Evolutionary conservation across 148 eudicot species (phyloP).

Genomic region (Spergularia marina): DNA sequence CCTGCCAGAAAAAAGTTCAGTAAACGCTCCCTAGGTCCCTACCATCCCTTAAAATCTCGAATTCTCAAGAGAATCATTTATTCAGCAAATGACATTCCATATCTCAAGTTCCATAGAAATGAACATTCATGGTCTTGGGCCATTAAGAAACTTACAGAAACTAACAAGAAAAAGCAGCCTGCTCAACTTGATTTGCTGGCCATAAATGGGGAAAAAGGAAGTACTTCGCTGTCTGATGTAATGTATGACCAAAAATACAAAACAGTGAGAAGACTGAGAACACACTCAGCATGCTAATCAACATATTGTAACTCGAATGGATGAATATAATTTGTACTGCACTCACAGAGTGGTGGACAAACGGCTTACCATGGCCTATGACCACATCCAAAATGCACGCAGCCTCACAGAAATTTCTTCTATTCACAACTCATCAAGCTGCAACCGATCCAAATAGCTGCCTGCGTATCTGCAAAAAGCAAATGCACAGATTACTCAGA

Average conservation of each 20-base stretch:
- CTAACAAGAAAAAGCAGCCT: conserved; percentile 14
- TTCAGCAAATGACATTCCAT: conserved; percentile 1
- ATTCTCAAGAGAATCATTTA: no score
- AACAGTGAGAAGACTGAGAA: no score
- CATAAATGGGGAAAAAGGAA: conserved; percentile 14
- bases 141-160: background rate
- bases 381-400: conserved; percentile 17
- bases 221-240: conserved; percentile 11
- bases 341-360: conserved; percentile 17
- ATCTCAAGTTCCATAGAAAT: background rate
- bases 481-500: background rate
- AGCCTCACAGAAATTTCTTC: conserved; percentile 9
- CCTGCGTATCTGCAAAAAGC: conserved; percentile 72
- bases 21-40: no score
- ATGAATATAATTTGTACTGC: conserved; percentile 20
- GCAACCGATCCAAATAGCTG: conserved; percentile 52
- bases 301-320: conserved; percentile 17
- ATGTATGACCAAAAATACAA: conserved; percentile 18
- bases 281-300: conserved; percentile 12
- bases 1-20: no score
- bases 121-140: background rate
- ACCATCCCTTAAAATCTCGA: no score
- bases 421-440: conserved; percentile 38
- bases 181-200: conserved; percentile 22
- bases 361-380: background rate